phyloP scores from a whole-genome alignment of 306 rosid species.

The Sophora flavescens region DNA sequence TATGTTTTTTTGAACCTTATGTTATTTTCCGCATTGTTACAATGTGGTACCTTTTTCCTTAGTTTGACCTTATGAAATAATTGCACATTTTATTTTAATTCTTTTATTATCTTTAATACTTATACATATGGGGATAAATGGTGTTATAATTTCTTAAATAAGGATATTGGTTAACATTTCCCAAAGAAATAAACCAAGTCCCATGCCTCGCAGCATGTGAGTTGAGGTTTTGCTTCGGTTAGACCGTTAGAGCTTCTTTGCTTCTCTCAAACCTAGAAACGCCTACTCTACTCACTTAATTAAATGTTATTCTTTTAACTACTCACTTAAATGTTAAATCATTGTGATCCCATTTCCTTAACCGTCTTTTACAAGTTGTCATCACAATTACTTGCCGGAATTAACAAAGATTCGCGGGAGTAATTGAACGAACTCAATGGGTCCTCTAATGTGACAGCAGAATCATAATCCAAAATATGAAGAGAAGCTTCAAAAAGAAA shows the following conservation, averaged over 20 bases:
- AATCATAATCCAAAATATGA: conserved; percentile 41
- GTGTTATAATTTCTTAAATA: no score
- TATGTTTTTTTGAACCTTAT: no score
- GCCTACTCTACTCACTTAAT: neutral
- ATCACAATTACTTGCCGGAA: conserved; percentile 43
- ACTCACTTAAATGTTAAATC: conserved; percentile 8
- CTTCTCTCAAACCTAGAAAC: conserved; percentile 31
- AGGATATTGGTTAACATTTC: no score
- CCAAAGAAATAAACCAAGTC: neutral
- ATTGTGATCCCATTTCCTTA: conserved; percentile 26
- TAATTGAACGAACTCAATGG: conserved; percentile 47
- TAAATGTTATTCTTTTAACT: no score
- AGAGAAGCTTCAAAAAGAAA: neutral
- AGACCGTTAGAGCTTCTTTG: no score
- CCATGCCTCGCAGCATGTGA: neutral
- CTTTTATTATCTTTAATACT: no score
- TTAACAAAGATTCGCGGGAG: conserved; percentile 44
- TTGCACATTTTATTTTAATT: no score
- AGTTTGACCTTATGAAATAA: no score
- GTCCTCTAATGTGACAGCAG: conserved; percentile 53
- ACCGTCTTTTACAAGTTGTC: conserved; percentile 39
- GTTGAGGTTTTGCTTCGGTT: neutral
- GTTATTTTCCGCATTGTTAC: no score
- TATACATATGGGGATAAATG: no score
- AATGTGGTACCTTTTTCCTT: no score